Evolutionary conservation across 495 filamentous ascomycete species (phyloP), one percentile per base, ranked within the genome.

Genomic region (Hyphodiscus hymeniophilus): DNA sequence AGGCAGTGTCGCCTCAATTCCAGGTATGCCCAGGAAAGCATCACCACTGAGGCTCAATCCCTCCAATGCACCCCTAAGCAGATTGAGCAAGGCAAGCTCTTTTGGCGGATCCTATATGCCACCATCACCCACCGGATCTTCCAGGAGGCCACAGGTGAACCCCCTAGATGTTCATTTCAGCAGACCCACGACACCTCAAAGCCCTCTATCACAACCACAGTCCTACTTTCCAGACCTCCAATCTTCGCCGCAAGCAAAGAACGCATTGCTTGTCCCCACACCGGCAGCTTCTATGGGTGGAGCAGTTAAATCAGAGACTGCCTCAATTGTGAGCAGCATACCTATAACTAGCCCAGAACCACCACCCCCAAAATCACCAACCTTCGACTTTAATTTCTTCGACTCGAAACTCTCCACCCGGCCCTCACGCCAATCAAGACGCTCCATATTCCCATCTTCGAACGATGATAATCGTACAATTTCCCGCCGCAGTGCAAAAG

Each of bases 121-220:
- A 22, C 50, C 54, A 7, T 23, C 42, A 26, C 49, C 31, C 48
- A 20, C 45, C 46, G 26, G 30, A 16, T 43, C 20, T 7, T 31
- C 44, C 2, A 54, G 42, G 32, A 42, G 43, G 21, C 12, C 22
- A 4, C 44, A 42, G 13, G 50, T 43, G 3, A 39, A 48, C 39
- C 47, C 51, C 8, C 42, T 51, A 3, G 55, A 58, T 42, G 51
- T 51, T 11, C 55, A 51, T 38, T 54, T 54, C 48, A 48, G 40
- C 40, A 41, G 44, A 46, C 43, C 51, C 1, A 12, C 35, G 3
- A 54, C 55, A 16, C 50, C 55, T 15, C 8, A 20, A 11, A 8
- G 28, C n/a, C 10, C 32, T 34, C 22, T 24, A 42, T 12, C 34
- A 32, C 26, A 16, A 11, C 36, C 47, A 28, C 46, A 45, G 21